Base-by-base conservation (phyloP, 2,329 filamentous ascomycete genomes). In the Colletotrichum sidae region DNA sequence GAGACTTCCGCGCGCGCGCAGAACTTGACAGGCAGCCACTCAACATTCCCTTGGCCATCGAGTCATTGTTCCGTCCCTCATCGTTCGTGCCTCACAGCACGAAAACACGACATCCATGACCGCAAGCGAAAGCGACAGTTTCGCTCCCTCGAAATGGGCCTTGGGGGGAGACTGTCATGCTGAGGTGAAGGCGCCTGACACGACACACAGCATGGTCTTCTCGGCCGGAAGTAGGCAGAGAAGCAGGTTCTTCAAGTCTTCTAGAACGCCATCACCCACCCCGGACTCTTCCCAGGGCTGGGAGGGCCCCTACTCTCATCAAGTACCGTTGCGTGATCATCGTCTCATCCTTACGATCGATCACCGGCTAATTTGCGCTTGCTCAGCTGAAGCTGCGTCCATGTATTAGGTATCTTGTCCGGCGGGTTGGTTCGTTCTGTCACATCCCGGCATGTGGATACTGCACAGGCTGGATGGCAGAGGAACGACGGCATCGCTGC, bases 311-410 rank as follows among this genome's bases (percentile, higher is more conserved):
- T 56, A 42, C 41, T 33, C 2, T 17, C 25, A 8, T 9, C 15
- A 17, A 42, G 11, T 10, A 52, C 41, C 35, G 55, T 35, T 62
- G 47, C 58, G 47, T 61, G 57, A 65, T 61, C 46, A 51, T 61
- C 52, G 57, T 62, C 52, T 45, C 57, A 65, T 62, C 52, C 52
- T 46, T 53, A 47, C 62, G 38, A 51, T 34, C 42, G 52, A 62
- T 65, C 58, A 33, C 44, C 52, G 52, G 52, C 52, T 56, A 17
- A 35, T 42, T 8, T 39, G 25, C 39, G 11, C 44, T 38, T 42
- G 25, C 25, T 5, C 25, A 25, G 25, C 25, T 25, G 25, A 25
- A 25, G 25, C 3, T 25, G 25, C 25, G 3, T n/a, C 54, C 3
- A 17, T n/a, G 37, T 11, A 9, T n/a, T 35, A 9, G n/a, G 33